Base-by-base conservation (phyloP, 164 flowering plant genomes). In the Sextonia rubra region DNA sequence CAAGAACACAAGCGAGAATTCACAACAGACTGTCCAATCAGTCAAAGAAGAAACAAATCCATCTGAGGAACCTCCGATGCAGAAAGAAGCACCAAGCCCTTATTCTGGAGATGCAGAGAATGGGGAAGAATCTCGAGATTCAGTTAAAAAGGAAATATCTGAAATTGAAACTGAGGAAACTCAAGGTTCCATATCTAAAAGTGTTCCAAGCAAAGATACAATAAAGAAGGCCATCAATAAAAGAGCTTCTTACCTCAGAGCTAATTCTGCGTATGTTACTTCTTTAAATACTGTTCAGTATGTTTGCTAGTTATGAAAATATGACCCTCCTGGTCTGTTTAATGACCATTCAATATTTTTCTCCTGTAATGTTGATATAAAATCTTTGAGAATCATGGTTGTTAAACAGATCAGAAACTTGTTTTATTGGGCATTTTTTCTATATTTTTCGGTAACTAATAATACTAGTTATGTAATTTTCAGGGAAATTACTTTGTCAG, bases 201-300 rank as follows among this genome's bases (percentile, higher is more conserved):
- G 63, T 67, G 70, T 47, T 71, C 78, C 80, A 49, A 86, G 73
- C 71, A 88, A 90, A 74, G 77, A 77, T 48, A 77, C 29, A 25
- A 82, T 92, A 72, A 82, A 80, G 83, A 76, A 84, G 75, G 97
- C 98, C 72, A 69, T 94, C 47, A 76, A 70, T 62, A 85, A 84
- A 71, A 85, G 90, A 77, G 89, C 87, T 74, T 79, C 88, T 69
- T 86, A 90, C 78, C 66, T 94, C 75, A 84, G 74, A 82, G 80
- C 80, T 64, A 86, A 92, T 76, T 79, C 90, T 47, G 89, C 84
- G 97, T 94, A 90, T 81, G 94, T 77, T 63, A 17, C 72, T 71
- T 70, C 49, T 24, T 15, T 47, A 64, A 4, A 27, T 29, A 17
- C 37, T 2, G 27, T 64, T 15, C n/a, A 64, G 27, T 12, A 3